Evolutionary conservation across 768 basidiomycete genomes (phyloP).

Genomic region (Boletus edulis): DNA sequence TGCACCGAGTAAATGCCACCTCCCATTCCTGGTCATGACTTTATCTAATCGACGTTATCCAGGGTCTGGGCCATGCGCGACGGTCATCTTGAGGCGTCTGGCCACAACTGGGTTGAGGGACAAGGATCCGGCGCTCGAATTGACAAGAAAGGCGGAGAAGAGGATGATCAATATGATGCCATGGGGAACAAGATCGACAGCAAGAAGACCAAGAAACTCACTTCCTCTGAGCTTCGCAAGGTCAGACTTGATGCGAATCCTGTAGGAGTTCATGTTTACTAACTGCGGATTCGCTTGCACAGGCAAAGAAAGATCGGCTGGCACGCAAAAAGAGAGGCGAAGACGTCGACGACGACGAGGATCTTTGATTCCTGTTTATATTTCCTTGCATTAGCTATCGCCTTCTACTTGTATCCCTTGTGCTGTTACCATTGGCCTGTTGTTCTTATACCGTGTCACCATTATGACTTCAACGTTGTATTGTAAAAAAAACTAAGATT

Average conservation of each 20-base stretch:
- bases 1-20: conserved; percentile 68
- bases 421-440: conserved; percentile 9
- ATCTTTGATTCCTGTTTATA: conserved; percentile 32
- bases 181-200: conserved; percentile 95
- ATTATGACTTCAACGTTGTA: conserved; percentile 2
- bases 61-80: conserved; percentile 99
- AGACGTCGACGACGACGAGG: conserved; percentile 59
- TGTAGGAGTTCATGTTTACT: conserved; percentile 4
- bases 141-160: conserved; percentile 90
- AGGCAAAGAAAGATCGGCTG: conserved; percentile 93
- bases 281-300: conserved; percentile 5
- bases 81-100: conserved; percentile 93
- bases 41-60: neutral
- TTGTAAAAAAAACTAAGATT: neutral
- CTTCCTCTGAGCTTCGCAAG: conserved; percentile 82
- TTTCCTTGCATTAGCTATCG: conserved; percentile 1
- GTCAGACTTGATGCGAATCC: conserved; percentile 29
- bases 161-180: conserved; percentile 90
- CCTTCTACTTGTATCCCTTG: conserved; percentile 12
- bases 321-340: conserved; percentile 86
- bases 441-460: conserved; percentile 21
- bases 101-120: conserved; percentile 99
- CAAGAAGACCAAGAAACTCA: conserved; percentile 86
- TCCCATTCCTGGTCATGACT: neutral
- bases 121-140: conserved; percentile 94